These are phyloP conservation scores for Alternaria gansuensis DNA, from an alignment of 2,329 filamentous ascomycete genomes.

Conservation along the genomic window DNA sequence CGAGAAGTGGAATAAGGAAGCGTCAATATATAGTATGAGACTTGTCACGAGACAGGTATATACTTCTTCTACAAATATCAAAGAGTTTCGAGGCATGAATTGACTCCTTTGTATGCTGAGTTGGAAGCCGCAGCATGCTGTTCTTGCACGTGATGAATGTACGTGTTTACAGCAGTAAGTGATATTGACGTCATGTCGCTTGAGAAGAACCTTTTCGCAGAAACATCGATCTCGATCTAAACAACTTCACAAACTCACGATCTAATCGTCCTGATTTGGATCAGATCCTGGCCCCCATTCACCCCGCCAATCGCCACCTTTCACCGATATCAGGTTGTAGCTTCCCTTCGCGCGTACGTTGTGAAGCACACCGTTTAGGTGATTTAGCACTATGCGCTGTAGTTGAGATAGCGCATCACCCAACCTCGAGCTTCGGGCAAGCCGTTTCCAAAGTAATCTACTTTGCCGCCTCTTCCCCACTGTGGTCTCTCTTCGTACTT, in stretches of 20 bases:
- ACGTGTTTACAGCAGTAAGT: not conserved
- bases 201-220: not conserved
- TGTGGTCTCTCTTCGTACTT: not conserved
- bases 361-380: not conserved
- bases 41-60: not conserved
- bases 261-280: not conserved
- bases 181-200: slow-evolving; percentile 1
- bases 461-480: not conserved
- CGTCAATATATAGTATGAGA: not conserved
- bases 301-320: not conserved
- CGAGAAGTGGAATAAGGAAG: not conserved
- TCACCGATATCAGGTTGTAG: not conserved
- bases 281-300: not conserved
- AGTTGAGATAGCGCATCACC: not conserved
- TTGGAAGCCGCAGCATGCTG: not conserved
- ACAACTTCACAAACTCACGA: no score
- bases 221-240: not conserved
- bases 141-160: not conserved
- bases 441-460: not conserved
- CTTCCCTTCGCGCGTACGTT: not conserved
- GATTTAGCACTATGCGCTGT: not conserved
- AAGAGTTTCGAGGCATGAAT: no score
- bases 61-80: not conserved
- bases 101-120: no score
- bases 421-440: not conserved